Conservation (phyloP, 176 grass and related monocot species). For the Secale cereale region DNA sequence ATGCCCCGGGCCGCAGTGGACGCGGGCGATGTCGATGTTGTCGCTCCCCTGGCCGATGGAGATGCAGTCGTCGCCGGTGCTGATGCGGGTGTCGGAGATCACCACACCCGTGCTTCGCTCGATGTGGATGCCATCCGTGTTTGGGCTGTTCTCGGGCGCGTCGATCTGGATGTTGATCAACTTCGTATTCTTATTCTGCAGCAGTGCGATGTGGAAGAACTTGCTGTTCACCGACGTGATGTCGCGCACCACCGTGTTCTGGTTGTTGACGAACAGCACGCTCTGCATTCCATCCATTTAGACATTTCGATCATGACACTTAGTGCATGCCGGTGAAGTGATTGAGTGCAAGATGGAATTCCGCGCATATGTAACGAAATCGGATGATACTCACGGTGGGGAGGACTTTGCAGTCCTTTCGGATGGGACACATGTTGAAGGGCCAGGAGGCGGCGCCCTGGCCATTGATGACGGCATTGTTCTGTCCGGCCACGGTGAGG, state of each 20-base stretch:
- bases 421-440: conserved; percentile 53
- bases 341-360: not conserved
- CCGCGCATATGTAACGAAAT: not conserved
- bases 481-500: conserved; percentile 37
- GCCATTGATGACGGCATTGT: conserved; percentile 46
- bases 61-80: conserved; percentile 68
- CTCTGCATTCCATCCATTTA: conserved; percentile 1
- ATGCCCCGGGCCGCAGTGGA: conserved; percentile 66
- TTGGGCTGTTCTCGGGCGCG: conserved; percentile 51
- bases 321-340: not conserved
- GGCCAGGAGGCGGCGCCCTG: conserved; percentile 69
- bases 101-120: conserved; percentile 40
- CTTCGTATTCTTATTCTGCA: conserved; percentile 20
- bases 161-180: conserved; percentile 32
- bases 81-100: conserved; percentile 29
- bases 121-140: conserved; percentile 77
- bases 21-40: conserved; percentile 23
- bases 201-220: conserved; percentile 73
- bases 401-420: conserved; percentile 66
- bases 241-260: conserved; percentile 50
- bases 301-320: not conserved
- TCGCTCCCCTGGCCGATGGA: conserved; percentile 60
- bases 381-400: conserved; percentile 44
- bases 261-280: conserved; percentile 37
- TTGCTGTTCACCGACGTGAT: conserved; percentile 67